Evolutionary conservation across 345 rosid genomes (phyloP).

Genomic region (Hevea brasiliensis): DNA sequence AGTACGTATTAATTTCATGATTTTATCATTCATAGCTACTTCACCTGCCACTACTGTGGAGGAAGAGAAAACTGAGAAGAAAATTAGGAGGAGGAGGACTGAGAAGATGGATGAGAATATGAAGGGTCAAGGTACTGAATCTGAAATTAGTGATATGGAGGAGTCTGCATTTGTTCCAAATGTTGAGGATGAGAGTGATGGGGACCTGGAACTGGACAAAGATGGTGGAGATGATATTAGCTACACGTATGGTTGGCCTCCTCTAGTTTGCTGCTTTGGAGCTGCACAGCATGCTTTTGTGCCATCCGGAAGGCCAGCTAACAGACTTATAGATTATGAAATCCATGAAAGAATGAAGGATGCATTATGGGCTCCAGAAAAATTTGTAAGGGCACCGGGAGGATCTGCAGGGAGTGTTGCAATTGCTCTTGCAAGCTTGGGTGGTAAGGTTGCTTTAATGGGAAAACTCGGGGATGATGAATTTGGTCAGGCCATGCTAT

Average conservation of each 20-base stretch:
- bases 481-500: conserved; percentile 73
- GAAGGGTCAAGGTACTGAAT: conserved; percentile 41
- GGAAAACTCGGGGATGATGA: conserved; percentile 90
- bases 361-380: conserved; percentile 71
- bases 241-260: conserved; percentile 84
- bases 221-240: conserved; percentile 68
- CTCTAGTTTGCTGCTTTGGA: conserved; percentile 96
- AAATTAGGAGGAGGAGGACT: conserved; percentile 38
- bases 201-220: conserved; percentile 57
- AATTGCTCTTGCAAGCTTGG: conserved; percentile 73
- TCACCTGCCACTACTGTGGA: conserved; percentile 35
- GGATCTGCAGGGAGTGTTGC: conserved; percentile 86
- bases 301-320: conserved; percentile 82
- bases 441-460: conserved; percentile 92
- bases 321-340: conserved; percentile 73
- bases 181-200: conserved; percentile 53
- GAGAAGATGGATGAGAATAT: conserved; percentile 40
- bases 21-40: conserved; percentile 32
- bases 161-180: conserved; percentile 35
- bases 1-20: conserved; percentile 13
- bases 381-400: conserved; percentile 73
- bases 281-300: conserved; percentile 84
- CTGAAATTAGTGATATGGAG: conserved; percentile 48
- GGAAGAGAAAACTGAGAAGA: conserved; percentile 58
- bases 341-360: conserved; percentile 64